phyloP scores from a whole-genome alignment of 2,329 filamentous ascomycete species.

The Diaporthe nobilis region DNA sequence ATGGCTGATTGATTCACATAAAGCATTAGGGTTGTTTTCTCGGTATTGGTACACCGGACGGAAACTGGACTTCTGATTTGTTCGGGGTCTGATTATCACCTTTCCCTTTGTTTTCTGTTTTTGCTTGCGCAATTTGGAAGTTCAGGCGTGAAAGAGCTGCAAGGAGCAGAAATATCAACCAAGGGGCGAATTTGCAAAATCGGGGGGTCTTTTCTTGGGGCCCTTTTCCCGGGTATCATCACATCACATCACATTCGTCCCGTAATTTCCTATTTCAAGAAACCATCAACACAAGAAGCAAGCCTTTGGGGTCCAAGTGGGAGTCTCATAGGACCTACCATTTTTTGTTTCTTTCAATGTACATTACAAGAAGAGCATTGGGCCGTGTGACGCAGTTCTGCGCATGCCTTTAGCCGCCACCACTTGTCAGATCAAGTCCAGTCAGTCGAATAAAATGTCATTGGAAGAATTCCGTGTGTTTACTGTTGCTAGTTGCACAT shows the following conservation, averaged over 20 bases:
- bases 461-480: background rate
- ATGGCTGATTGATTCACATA: slow-evolving; percentile 30
- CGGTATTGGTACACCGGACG: slow-evolving; percentile 30
- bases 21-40: slow-evolving; percentile 33
- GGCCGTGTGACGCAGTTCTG: slow-evolving; percentile 3
- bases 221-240: slow-evolving; percentile 1
- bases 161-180: slow-evolving; percentile 30
- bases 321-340: background rate
- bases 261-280: slow-evolving; percentile 33
- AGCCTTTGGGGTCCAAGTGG: slow-evolving; percentile 10
- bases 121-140: slow-evolving; percentile 19
- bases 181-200: slow-evolving; percentile 21
- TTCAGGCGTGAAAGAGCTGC: slow-evolving; percentile 39
- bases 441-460: slow-evolving; percentile 1
- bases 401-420: slow-evolving; percentile 2
- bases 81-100: slow-evolving; percentile 3
- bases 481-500: rapidly evolving
- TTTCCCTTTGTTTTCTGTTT: slow-evolving; percentile 15
- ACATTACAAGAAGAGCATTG: slow-evolving; percentile 16
- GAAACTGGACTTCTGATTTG: slow-evolving; percentile 38
- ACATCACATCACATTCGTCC: slow-evolving; percentile 17
- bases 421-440: background rate
- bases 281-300: slow-evolving; percentile 8
- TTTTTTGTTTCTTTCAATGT: slow-evolving; percentile 24
- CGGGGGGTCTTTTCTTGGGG: background rate